Base-by-base conservation (phyloP, 768 basidiomycete genomes). In the Tylopilus felleus region DNA sequence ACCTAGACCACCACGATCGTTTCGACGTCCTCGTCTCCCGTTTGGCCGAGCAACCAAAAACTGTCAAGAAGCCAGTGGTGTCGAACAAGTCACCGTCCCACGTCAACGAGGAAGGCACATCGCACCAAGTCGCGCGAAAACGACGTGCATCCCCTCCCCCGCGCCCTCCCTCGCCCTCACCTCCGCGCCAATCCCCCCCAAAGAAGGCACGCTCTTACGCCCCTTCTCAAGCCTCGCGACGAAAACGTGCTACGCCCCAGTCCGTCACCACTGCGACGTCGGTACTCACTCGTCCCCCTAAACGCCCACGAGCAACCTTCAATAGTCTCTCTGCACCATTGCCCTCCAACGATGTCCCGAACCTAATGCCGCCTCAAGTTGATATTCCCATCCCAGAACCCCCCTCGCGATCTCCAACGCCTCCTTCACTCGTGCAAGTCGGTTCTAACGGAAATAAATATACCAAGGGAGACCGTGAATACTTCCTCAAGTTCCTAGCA, bases 361-460 rank as follows among this genome's bases (percentile, higher is more conserved):
- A 75, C 47, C 66, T 86, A 29, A 82, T 84, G 46, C 74, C 83
- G 6, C 84, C 84, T n/a, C 79, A 85, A 61, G 74, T 80, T 44
- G 78, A 82, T 44, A 72, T 85, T 50, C 78, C 74, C 57, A 73
- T 84, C 29, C 87, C 85, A 7, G 74, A 75, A 8, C 82, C 84
- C 14, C 86, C 87, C 1, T 82, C 82, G 21, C 81, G 85, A 43
- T 82, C 83, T n/a, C 88, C 88, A 1, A 81, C 76, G 3, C 87
- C 88, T 22, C 88, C 87, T 8, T 77, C 75, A 9, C 67, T 67
- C 51, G 64, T 83, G 25, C 72, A 83, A 41, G 61, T 65, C 36
- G 70, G 69, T 49, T 76, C 73, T 13, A 69, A 77, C 51, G 84
- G 86, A 46, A 78, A 85, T 57, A 82, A 71, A 65, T 90, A 84